A percentile compares a stretch with the other conserved stretches of the same genome.
Evolutionary conservation across 495 filamentous ascomycete genomes (phyloP).

Genomic region (Penicillium cataractarum): DNA sequence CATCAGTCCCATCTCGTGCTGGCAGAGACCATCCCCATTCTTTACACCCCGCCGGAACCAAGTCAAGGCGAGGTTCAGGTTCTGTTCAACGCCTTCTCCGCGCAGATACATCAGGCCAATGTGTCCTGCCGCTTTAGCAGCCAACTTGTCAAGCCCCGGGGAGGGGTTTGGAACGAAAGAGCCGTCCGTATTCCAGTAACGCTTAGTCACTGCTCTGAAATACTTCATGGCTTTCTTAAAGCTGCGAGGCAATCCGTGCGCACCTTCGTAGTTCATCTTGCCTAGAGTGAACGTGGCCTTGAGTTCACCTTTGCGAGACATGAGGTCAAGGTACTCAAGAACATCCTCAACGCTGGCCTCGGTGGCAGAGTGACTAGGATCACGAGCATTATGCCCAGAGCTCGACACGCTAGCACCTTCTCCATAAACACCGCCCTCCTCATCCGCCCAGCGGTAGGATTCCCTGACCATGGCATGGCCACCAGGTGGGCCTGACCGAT

Average conservation of each 20-base stretch:
- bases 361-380: constrained; percentile 69
- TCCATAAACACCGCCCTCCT: constrained; percentile 90
- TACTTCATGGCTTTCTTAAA: constrained; percentile 75
- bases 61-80: constrained; percentile 68
- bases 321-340: constrained; percentile 89
- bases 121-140: constrained; percentile 87
- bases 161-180: constrained; percentile 56
- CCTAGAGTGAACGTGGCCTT: constrained; percentile 90
- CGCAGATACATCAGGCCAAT: constrained; percentile 92
- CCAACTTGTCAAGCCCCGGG: constrained; percentile 73
- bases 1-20: constrained; percentile 85
- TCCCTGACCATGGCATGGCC: constrained; percentile 76
- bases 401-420: constrained; percentile 92
- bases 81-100: constrained; percentile 86
- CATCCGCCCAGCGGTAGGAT: constrained; percentile 78
- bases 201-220: constrained; percentile 78
- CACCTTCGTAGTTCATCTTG: constrained; percentile 88
- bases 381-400: constrained; percentile 81
- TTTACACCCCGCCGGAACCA: constrained; percentile 87
- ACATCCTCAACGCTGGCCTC: constrained; percentile 90
- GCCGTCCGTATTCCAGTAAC: constrained; percentile 86
- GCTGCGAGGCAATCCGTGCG: constrained; percentile 72
- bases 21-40: constrained; percentile 82
- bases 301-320: constrained; percentile 91
- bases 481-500: constrained; percentile 86